Base-by-base conservation (phyloP, 2,329 filamentous ascomycete genomes). In the Chaetomium strumarium region DNA sequence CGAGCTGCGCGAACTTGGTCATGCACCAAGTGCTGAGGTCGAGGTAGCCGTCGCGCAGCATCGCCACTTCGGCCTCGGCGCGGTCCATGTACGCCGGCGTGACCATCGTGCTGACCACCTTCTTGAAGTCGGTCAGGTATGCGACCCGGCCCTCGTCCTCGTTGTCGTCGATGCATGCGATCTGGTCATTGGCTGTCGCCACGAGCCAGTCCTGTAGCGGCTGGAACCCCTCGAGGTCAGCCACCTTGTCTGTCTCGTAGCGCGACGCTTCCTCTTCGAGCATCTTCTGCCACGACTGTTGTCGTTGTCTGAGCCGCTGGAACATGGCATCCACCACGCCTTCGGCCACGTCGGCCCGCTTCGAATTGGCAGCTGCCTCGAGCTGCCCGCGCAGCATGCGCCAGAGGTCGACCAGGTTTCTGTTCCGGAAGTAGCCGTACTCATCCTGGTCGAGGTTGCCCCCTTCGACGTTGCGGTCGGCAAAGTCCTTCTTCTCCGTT, bases 251-350 rank as follows among this genome's bases (percentile, higher is more conserved):
- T 2, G 70, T 66, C 67, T 86, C 85, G 69, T 90, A 95, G 63
- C 84, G 86, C 46, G 75, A 73, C 17, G 85, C 85, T 71, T 99
- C 93, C 16, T 91, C 85, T 58, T 96, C 89, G 51, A 96, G 83
- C 72, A 97, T 85, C 54, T 81, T 80, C 68, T 96, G 88, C 88
- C 92, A 96, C 56, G 84, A 80, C 62, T 85, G 81, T 73, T 97
- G 93, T 43, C 93, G 85, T 41, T 79, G 75, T 60, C 90, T 88
- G 39, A 99, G 79, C 13, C 91, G 85, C 46, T 88, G 78, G 72
- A 96, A 92, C 89, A 97, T 97, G 67, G 91, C 86, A 68, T 97
- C 93, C 46, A 97, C 85, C 36, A 97, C 91, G 58, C 93, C 93
- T 71, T 97, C 92, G 9, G 92, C 85, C 0, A 99, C 90, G 66